Conservation (phyloP, 2,329 filamentous ascomycete species). For the Fusarium napiforme region DNA sequence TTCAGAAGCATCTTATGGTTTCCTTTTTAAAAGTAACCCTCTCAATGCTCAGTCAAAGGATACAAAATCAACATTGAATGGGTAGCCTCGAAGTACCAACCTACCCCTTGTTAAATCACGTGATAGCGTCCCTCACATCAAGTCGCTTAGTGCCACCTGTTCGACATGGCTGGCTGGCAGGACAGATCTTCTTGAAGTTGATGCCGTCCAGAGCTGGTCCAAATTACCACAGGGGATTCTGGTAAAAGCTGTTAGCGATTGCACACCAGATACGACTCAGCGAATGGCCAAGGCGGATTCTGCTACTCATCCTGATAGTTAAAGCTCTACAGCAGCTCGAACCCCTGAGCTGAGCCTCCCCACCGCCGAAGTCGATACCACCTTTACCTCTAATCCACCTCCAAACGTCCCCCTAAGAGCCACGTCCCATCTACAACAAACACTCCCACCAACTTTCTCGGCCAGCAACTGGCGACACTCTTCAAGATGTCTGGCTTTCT, state of each 20-base stretch:
- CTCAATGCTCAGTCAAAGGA: not conserved
- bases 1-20: not conserved
- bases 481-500: conserved; percentile 91
- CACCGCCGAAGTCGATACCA: conserved; percentile 47
- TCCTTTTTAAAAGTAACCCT: not conserved
- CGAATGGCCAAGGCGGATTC: conserved; percentile 48
- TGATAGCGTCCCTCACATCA: conserved; percentile 38
- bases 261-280: conserved; percentile 39
- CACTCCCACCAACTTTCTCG: conserved; percentile 33
- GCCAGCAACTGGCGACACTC: conserved; percentile 37
- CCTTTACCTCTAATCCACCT: conserved; percentile 43
- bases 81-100: not conserved
- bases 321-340: conserved; percentile 37
- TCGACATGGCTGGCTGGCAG: conserved; percentile 49
- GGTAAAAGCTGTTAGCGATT: conserved; percentile 45
- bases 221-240: conserved; percentile 45
- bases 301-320: conserved; percentile 38
- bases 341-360: conserved; percentile 49
- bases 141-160: conserved; percentile 55
- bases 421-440: conserved; percentile 46
- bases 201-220: conserved; percentile 46
- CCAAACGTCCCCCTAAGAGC: conserved; percentile 41
- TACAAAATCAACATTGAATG: not conserved
- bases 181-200: conserved; percentile 53
- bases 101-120: conserved; percentile 45